A percentile compares a stretch with the other conserved stretches of the same genome.
These are phyloP conservation scores for Hanseniaspora pseudoguilliermondii DNA, from an alignment of 805 yeast genomes.

Conservation along the genomic window DNA sequence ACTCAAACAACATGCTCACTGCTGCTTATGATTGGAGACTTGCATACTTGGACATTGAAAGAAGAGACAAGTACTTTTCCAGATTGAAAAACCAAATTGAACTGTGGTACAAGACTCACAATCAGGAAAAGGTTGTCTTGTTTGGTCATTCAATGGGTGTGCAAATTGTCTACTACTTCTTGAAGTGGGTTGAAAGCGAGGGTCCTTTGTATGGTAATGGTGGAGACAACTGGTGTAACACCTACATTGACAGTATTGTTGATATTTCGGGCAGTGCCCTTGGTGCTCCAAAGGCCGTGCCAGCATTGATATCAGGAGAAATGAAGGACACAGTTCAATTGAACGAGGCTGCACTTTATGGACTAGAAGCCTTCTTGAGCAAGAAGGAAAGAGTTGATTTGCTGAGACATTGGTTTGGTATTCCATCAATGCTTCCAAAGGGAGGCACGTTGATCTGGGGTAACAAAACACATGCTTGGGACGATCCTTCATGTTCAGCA, in stretches of 20 bases:
- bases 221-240: slow-evolving; percentile 80
- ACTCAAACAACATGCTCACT: slow-evolving; percentile 75
- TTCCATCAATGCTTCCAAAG: slow-evolving; percentile 91
- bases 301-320: slow-evolving; percentile 90
- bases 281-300: slow-evolving; percentile 90
- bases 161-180: slow-evolving; percentile 72
- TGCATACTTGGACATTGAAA: slow-evolving; percentile 76
- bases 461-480: slow-evolving; percentile 59
- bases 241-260: slow-evolving; percentile 64
- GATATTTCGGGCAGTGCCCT: slow-evolving; percentile 82
- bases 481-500: slow-evolving; percentile 22
- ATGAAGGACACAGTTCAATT: slow-evolving; percentile 95
- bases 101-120: slow-evolving; percentile 33
- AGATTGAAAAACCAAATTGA: slow-evolving; percentile 67
- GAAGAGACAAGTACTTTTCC: slow-evolving; percentile 74
- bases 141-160: slow-evolving; percentile 96
- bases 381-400: slow-evolving; percentile 78
- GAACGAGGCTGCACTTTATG: slow-evolving; percentile 84
- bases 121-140: slow-evolving; percentile 56
- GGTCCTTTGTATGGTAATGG: slow-evolving; percentile 80
- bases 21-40: slow-evolving; percentile 97
- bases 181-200: slow-evolving; percentile 92
- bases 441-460: slow-evolving; percentile 94
- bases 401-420: slow-evolving; percentile 81
- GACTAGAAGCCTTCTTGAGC: slow-evolving; percentile 85